Conservation (phyloP, 2,329 filamentous ascomycete genomes). For the Claviceps sorghi region DNA sequence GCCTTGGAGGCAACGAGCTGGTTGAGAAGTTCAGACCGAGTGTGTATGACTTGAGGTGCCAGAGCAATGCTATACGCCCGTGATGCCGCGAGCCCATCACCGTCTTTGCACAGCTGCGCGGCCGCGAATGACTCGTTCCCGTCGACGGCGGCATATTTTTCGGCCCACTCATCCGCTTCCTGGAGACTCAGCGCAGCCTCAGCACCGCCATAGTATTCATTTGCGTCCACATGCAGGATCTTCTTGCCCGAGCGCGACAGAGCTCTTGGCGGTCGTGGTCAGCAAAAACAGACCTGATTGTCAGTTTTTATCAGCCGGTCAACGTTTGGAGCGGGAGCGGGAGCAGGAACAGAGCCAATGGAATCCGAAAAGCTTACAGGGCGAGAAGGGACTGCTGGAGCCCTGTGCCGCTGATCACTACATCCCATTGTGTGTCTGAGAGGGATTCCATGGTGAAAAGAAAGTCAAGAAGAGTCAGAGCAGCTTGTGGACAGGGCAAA, state of each 20-base stretch:
- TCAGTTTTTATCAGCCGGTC: conserved; percentile 6
- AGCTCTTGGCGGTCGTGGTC: conserved; percentile 45
- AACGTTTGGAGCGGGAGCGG: background rate
- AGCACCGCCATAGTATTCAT: conserved; percentile 73
- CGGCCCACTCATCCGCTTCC: conserved; percentile 65
- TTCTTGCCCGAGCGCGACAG: conserved; percentile 86
- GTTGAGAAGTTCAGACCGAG: conserved; percentile 61
- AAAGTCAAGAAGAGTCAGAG: conserved; percentile 4
- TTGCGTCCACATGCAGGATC: conserved; percentile 75
- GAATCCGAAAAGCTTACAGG: conserved; percentile 42
- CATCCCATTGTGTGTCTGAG: conserved; percentile 62
- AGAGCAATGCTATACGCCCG: conserved; percentile 72
- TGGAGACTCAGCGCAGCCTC: conserved; percentile 77
- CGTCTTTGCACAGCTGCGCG: conserved; percentile 20
- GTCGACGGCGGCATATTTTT: conserved; percentile 17
- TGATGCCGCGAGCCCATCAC: conserved; percentile 39
- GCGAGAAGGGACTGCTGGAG: conserved; percentile 67
- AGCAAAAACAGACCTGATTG: conserved; percentile 18
- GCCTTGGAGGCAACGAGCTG: conserved; percentile 79
- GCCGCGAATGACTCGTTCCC: conserved; percentile 14
- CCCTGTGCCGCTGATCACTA: conserved; percentile 65
- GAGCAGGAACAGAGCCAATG: conserved; percentile 10
- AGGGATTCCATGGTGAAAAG: conserved; percentile 52
- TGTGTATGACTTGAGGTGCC: conserved; percentile 75
- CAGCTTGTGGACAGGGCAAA: background rate